Evolutionary conservation across 495 filamentous ascomycete species (phyloP), one percentile per base, ranked within the genome.

Genomic region (Hypoxylon crocopeplum): DNA sequence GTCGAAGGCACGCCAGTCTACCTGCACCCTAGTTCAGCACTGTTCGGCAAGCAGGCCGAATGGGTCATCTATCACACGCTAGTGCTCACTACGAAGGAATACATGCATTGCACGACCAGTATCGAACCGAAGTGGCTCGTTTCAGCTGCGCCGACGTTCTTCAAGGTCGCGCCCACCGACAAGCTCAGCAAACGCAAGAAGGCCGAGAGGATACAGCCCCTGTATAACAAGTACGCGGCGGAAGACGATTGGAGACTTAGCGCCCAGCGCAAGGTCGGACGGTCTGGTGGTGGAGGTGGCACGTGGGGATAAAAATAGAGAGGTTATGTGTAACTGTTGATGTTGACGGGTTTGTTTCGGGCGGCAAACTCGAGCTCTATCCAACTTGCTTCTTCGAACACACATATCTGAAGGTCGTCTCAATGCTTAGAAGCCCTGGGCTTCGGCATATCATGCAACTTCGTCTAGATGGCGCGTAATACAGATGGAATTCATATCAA

Each of bases 1-100:
- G 93, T 92, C 36, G 94, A 98, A 72, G 90, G 92, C 12, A 97
- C 93, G 6, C 91, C 92, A 0, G 94, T 98, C 7, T 96, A 92
- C 72, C 84, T 98, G 75, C 94, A 98, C 73, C 94, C 94, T 0
- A 85, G 80, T 49, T 92, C 87, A 12, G 93, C 94, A 2, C 75
- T 98, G 30, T 98, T 98, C 69, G 93, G 94, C 7, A 98, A 98
- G 72, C 88, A 92, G 40, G 86, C 93, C 5, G 94, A 98, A 74
- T 93, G 94, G 77, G 94, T 98, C 12, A 90, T 98, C 21, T 98
- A 96, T 68, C 86, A 97, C 58, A 85, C 81, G 0, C 74, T 98
- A 30, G 89, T 98, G 0, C 82, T 97, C 58, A 98, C 94, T 7
- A 93, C 89, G 19, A 92, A 95, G 75, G 94, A 98, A 75, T 98